Percentiles rank a stretch among this genome's conserved stretches.
phyloP scores from a whole-genome alignment of 2,329 filamentous ascomycete species.

The Claviceps arundinis region DNA sequence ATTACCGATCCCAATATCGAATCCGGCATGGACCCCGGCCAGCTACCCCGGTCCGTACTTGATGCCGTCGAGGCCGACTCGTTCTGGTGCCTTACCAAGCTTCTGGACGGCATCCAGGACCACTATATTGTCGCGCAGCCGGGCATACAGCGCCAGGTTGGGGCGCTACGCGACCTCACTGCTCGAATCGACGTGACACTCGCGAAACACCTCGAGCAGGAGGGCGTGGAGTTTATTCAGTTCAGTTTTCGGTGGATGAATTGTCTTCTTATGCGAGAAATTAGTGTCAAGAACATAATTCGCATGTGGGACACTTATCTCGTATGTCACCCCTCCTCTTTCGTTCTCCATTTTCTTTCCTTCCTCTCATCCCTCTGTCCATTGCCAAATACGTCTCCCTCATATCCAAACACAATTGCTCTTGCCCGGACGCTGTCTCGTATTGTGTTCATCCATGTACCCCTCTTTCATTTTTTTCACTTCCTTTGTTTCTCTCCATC shows the following conservation, averaged over 20 bases:
- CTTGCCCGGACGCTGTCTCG: too few relatives aligned
- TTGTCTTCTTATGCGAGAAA: conserved; percentile 92
- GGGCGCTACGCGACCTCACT: conserved; percentile 77
- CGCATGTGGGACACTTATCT: conserved; percentile 99
- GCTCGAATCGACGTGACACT: conserved; percentile 74
- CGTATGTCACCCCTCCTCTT: conserved; percentile 36
- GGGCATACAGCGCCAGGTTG: conserved; percentile 88
- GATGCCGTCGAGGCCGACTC: conserved; percentile 96
- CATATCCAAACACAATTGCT: too few relatives aligned
- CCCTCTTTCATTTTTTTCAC: not conserved
- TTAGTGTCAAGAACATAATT: conserved; percentile 91
- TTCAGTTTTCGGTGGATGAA: conserved; percentile 99
- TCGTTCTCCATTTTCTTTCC: too few relatives aligned
- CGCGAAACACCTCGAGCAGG: conserved; percentile 76
- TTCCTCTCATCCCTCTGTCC: too few relatives aligned
- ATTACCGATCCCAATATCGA: conserved; percentile 91
- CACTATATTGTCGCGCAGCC: conserved; percentile 98
- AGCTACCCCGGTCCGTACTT: conserved; percentile 76
- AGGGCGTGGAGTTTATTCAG: conserved; percentile 96
- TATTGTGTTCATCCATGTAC: not conserved
- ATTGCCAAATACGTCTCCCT: too few relatives aligned
- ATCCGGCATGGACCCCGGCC: conserved; percentile 90
- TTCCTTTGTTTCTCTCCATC: not conserved
- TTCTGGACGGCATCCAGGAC: conserved; percentile 97
- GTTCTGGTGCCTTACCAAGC: conserved; percentile 96